These are phyloP conservation scores for Dendrobium huoshanense DNA, from an alignment of 106 monocot species.

Conservation along the genomic window DNA sequence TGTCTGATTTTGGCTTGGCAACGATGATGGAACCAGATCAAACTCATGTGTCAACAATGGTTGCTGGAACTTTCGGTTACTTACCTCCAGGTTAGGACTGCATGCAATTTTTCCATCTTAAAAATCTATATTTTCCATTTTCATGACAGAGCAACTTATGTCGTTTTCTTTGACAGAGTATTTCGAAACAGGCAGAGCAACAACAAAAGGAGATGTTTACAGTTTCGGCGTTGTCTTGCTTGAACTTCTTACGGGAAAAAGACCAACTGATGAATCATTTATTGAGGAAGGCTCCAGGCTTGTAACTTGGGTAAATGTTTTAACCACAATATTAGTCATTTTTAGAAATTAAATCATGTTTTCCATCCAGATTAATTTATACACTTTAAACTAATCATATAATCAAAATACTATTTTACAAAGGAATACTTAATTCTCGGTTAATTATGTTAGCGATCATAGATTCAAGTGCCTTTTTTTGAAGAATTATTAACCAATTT, in stretches of 20 bases:
- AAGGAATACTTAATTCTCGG: too few relatives aligned
- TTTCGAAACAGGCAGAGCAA: constrained; percentile 84
- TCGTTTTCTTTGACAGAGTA: constrained; percentile 40
- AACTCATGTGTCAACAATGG: constrained; percentile 77
- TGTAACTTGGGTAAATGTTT: constrained; percentile 52
- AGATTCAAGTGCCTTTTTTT: too few relatives aligned
- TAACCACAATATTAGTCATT: not conserved
- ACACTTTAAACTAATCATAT: too few relatives aligned
- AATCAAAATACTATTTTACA: too few relatives aligned
- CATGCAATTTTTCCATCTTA: not conserved
- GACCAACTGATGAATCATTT: constrained; percentile 83
- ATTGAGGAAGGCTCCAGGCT: constrained; percentile 69
- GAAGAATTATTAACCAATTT: too few relatives aligned
- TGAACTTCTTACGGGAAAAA: constrained; percentile 77
- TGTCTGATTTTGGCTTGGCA: constrained; percentile 88
- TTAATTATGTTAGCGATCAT: too few relatives aligned
- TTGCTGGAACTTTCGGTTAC: constrained; percentile 86
- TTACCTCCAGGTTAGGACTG: constrained; percentile 57
- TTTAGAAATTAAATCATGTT: too few relatives aligned
- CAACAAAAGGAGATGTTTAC: constrained; percentile 85
- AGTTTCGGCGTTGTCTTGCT: constrained; percentile 84
- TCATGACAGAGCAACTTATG: not conserved
- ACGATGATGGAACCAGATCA: constrained; percentile 54
- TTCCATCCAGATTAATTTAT: too few relatives aligned
- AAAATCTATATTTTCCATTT: not conserved